Percentiles rank a stretch among this genome's conserved stretches.
These are phyloP conservation scores for Ilyonectria robusta DNA, from an alignment of 2,329 filamentous ascomycete species.

Conservation along the genomic window DNA sequence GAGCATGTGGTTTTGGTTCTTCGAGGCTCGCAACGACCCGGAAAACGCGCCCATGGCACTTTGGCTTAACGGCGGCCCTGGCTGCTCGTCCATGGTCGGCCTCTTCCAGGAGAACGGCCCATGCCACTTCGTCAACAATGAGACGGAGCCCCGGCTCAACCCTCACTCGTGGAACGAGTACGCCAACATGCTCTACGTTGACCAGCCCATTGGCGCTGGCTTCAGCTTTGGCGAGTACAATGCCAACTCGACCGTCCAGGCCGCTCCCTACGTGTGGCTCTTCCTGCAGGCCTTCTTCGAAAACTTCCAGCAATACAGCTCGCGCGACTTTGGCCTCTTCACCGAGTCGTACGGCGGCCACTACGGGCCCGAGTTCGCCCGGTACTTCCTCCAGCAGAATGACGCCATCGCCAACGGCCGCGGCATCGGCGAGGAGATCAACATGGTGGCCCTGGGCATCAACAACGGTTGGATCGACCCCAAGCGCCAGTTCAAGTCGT, in stretches of 20 bases:
- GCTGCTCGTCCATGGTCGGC: constrained; percentile 52
- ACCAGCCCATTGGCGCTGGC: constrained; percentile 65
- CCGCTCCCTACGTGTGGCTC: constrained; percentile 62
- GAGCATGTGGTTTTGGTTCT: constrained; percentile 63
- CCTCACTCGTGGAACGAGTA: constrained; percentile 75
- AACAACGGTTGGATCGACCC: constrained; percentile 71
- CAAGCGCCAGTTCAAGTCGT: constrained; percentile 51
- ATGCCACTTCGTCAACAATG: constrained; percentile 70
- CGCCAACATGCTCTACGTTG: constrained; percentile 79
- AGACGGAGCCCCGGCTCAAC: constrained; percentile 60
- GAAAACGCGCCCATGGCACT: constrained; percentile 64
- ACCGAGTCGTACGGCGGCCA: constrained; percentile 71
- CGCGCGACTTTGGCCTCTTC: constrained; percentile 69
- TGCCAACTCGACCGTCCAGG: constrained; percentile 49
- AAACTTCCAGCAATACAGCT: constrained; percentile 74
- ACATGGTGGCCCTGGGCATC: constrained; percentile 68
- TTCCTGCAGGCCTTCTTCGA: constrained; percentile 74
- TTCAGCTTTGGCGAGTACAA: constrained; percentile 48
- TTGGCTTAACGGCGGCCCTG: constrained; percentile 63
- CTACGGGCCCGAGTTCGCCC: constrained; percentile 69
- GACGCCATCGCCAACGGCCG: constrained; percentile 61
- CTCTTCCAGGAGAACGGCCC: constrained; percentile 83
- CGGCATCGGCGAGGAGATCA: constrained; percentile 58
- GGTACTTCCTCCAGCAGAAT: constrained; percentile 71
- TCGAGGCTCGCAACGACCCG: constrained; percentile 60